Evolutionary conservation across 257 asterid genomes (phyloP).

Genomic region (Anisodus acutangulus): DNA sequence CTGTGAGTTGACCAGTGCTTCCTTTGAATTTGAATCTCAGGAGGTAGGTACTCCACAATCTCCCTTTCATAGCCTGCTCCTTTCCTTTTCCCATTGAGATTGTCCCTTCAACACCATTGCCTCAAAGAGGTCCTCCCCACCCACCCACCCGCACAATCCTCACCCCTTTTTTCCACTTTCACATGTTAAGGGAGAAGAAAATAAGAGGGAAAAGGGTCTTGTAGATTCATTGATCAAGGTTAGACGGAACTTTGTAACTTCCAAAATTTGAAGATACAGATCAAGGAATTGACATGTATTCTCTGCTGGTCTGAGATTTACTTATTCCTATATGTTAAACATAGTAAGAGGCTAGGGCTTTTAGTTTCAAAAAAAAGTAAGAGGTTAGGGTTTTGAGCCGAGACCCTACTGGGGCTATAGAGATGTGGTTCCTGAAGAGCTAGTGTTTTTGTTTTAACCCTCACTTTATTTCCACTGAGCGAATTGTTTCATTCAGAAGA

Average conservation of each 20-base stretch:
- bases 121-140: neutral
- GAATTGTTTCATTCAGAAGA: too few species aligned
- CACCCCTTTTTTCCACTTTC: neutral
- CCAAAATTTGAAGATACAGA: neutral
- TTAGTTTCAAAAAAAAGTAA: neutral
- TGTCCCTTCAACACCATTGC: neutral
- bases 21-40: neutral
- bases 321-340: neutral
- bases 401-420: neutral
- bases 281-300: neutral
- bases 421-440: neutral
- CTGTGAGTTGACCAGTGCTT: too few species aligned
- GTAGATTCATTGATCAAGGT: slow-evolving; percentile 3
- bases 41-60: neutral
- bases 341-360: too few species aligned
- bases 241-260: neutral
- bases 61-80: neutral
- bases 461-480: too few species aligned
- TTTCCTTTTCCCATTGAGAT: neutral
- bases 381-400: neutral
- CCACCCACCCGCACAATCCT: neutral
- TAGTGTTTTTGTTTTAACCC: too few species aligned
- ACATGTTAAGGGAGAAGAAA: neutral
- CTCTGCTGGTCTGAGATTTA: neutral
- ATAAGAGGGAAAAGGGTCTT: neutral